Evolutionary conservation across 306 rosid genomes (phyloP).

Genomic region (Rosa persica): DNA sequence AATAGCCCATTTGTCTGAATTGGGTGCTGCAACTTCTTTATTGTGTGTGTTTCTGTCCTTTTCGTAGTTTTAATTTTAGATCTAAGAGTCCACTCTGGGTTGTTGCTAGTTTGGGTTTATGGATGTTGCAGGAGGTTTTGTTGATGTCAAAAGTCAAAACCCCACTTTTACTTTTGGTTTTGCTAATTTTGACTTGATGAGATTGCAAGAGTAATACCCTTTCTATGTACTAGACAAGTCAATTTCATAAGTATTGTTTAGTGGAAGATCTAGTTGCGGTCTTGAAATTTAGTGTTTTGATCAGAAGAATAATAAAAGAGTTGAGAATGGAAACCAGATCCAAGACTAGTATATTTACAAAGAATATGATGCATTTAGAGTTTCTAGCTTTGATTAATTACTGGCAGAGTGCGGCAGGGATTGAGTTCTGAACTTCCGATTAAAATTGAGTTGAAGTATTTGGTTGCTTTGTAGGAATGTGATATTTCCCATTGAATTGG

Average conservation of each 20-base stretch:
- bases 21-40: not conserved
- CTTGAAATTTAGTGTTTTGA: not conserved
- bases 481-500: not conserved
- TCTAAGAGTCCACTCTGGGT: conserved; percentile 1
- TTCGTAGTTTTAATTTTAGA: conserved; percentile 3
- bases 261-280: conserved; percentile 6
- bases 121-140: not conserved
- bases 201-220: not conserved
- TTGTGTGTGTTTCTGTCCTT: too few species aligned
- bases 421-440: not conserved
- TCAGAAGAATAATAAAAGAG: not conserved
- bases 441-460: not conserved
- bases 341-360: not conserved
- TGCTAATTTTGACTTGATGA: not conserved
- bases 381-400: not conserved
- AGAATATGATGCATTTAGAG: too few species aligned
- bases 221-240: not conserved
- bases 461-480: not conserved
- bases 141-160: conserved; percentile 3
- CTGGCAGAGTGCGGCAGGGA: not conserved
- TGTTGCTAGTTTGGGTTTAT: conserved; percentile 12
- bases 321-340: not conserved
- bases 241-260: not conserved
- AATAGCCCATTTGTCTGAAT: not conserved
- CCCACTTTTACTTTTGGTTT: not conserved